phyloP scores from a whole-genome alignment of 768 basidiomycete species.

The Suillus weaverae region DNA sequence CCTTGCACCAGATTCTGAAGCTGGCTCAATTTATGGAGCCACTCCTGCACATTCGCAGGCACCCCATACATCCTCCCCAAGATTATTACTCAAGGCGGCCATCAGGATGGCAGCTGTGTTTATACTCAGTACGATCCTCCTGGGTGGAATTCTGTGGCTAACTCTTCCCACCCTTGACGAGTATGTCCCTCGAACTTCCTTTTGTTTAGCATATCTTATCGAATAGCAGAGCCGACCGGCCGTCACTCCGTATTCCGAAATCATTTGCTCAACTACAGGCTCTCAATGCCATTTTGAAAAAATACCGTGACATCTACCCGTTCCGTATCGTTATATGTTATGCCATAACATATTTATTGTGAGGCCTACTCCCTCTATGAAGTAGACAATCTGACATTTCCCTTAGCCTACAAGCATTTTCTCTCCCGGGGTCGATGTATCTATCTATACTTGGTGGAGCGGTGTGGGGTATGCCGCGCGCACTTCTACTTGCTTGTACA shows the following conservation, averaged over 20 bases:
- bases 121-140: slow-evolving; percentile 60
- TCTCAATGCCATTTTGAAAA: slow-evolving; percentile 83
- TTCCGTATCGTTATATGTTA: slow-evolving; percentile 85
- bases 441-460: slow-evolving; percentile 95
- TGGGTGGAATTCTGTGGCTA: slow-evolving; percentile 78
- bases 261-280: slow-evolving; percentile 85
- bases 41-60: slow-evolving; percentile 33
- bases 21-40: slow-evolving; percentile 49
- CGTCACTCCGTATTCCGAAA: slow-evolving; percentile 77
- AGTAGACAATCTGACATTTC: slow-evolving; percentile 11
- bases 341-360: slow-evolving; percentile 91
- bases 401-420: slow-evolving; percentile 89
- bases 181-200: slow-evolving; percentile 44
- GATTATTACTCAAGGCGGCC: slow-evolving; percentile 74
- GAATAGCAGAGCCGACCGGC: slow-evolving; percentile 67
- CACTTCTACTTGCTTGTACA: slow-evolving; percentile 86
- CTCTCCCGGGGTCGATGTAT: slow-evolving; percentile 97
- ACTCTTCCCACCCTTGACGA: slow-evolving; percentile 77
- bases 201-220: slow-evolving; percentile 10
- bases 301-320: slow-evolving; percentile 89
- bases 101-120: slow-evolving; percentile 85
- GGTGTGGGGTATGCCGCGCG: slow-evolving; percentile 86
- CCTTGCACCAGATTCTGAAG: slow-evolving; percentile 39
- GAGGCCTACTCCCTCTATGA: slow-evolving; percentile 34
- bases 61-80: slow-evolving; percentile 42